Evolutionary conservation across 352 stramenopile genomes (phyloP), one percentile per base, ranked within the genome.

Genomic region (Thalassiosira oceanica): DNA sequence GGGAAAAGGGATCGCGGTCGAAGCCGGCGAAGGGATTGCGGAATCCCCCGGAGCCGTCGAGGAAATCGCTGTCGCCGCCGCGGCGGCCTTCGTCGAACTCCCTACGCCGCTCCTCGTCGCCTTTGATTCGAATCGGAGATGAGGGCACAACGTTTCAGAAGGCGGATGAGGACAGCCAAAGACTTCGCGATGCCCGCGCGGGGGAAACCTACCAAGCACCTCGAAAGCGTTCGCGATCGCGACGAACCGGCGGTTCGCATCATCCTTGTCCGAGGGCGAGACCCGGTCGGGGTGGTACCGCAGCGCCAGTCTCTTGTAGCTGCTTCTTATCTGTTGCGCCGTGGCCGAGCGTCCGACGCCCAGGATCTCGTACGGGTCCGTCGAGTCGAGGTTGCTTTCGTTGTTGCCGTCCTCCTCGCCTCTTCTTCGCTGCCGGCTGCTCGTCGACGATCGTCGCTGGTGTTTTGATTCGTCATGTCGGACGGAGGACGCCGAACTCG

Each of bases 151-250:
- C n/a, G n/a, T n/a, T n/a, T n/a, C n/a, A n/a, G n/a, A n/a, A n/a
- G n/a, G n/a, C n/a, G n/a, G n/a, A n/a, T n/a, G n/a, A n/a, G n/a
- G n/a, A n/a, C n/a, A n/a, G n/a, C n/a, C n/a, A n/a, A n/a, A n/a
- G n/a, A n/a, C n/a, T n/a, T n/a, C n/a, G n/a, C n/a, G n/a, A n/a
- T n/a, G n/a, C n/a, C n/a, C n/a, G n/a, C n/a, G n/a, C n/a, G n/a
- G n/a, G n/a, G n/a, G n/a, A n/a, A n/a, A n/a, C n/a, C n/a, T n/a
- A n/a, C n/a, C n/a, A 24, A 91, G 49, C 26, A 89, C 72, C 58
- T 91, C 84, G 55, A 88, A 91, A 1, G 84, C 78, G 52, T 87
- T 81, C 6, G 53, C 73, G 29, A 90, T 87, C 49, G 83, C 76
- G 6, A 69, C 62, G 64, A 90, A 88, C 53, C 44, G 66, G 21